Evolutionary conservation across 805 yeast species (phyloP), one percentile per base, ranked within the genome.

Genomic region (Kodamaea lidongshanica): DNA sequence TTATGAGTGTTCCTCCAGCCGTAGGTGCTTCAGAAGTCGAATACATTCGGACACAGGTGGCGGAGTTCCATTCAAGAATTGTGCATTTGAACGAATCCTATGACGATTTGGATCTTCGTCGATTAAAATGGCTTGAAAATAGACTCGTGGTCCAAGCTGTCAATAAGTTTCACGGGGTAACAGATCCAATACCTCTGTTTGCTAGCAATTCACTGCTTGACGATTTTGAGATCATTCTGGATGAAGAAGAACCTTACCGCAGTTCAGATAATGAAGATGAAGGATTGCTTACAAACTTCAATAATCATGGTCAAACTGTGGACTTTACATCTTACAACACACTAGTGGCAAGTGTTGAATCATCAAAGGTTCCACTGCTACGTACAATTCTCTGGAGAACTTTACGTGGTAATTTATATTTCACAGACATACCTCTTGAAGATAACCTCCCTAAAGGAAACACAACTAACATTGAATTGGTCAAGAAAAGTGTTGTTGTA

Each of bases 371-470:
- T 8, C 61, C 58, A 2, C 35, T 61, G 4, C 48, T 64, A 29
- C 44, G 69, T 26, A 58, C 56, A 15, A 59, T 64, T 19, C 44
- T 64, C 24, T 64, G 69, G 69, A 52, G 70, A 39, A 55, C 67
- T 1, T 47, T 61, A 19, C 44, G 68, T 33, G 70, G 70, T 13
- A 64, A 64, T 41, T 47, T 63, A 27, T 62, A 41, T 37, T 61
- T 64, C 39, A 54, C 57, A 38, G 69, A 62, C 32, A 44, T 52
- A n/a, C 58, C 60, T 4, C 56, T 64, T 11, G 41, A 40, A 8
- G 49, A 49, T 16, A 40, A 44, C 21, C 35, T 39, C 22, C 34
- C 45, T 7, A 32, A 41, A 16, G 24, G 30, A 4, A 39, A 40
- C 12, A 18, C 16, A 10, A n/a, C 15, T 12, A 28, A 32, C 11